Conservation (phyloP, 2,329 filamentous ascomycete species). For the Fusarium staphyleae region DNA sequence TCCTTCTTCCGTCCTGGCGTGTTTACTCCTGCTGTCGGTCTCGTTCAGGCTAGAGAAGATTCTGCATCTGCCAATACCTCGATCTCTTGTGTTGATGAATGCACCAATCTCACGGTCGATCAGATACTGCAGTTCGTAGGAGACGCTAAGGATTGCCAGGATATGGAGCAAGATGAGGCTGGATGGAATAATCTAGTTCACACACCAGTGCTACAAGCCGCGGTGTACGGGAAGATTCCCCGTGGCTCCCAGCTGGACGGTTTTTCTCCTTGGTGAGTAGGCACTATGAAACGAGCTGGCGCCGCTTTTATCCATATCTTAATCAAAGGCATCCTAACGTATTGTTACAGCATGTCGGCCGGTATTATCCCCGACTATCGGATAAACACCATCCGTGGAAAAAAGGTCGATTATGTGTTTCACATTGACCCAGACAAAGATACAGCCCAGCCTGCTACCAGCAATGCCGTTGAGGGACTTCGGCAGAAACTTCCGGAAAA, state of each 20-base stretch:
- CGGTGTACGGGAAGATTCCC: background rate
- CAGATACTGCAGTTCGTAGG: background rate
- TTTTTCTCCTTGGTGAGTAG: constrained; percentile 1
- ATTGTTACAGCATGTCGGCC: background rate
- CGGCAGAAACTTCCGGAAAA: background rate
- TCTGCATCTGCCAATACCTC: too few species aligned
- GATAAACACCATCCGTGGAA: background rate
- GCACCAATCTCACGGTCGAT: background rate
- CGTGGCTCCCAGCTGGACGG: background rate
- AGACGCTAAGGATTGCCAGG: background rate
- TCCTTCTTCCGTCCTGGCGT: background rate
- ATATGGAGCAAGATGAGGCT: constrained; percentile 1
- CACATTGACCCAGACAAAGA: constrained; percentile 6
- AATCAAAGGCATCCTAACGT: background rate
- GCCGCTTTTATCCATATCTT: too few species aligned
- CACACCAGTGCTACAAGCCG: background rate
- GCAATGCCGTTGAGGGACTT: background rate
- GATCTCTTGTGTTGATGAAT: too few species aligned
- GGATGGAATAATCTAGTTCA: constrained; percentile 18
- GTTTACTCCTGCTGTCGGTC: background rate
- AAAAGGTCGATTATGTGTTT: constrained; percentile 2
- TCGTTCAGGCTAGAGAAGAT: too few species aligned
- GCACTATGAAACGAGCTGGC: too few species aligned
- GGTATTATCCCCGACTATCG: constrained; percentile 8
- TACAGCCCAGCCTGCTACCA: background rate